phyloP scores from a whole-genome alignment of 2,329 filamentous ascomycete genomes.

The Lasiodiplodia theobromae region DNA sequence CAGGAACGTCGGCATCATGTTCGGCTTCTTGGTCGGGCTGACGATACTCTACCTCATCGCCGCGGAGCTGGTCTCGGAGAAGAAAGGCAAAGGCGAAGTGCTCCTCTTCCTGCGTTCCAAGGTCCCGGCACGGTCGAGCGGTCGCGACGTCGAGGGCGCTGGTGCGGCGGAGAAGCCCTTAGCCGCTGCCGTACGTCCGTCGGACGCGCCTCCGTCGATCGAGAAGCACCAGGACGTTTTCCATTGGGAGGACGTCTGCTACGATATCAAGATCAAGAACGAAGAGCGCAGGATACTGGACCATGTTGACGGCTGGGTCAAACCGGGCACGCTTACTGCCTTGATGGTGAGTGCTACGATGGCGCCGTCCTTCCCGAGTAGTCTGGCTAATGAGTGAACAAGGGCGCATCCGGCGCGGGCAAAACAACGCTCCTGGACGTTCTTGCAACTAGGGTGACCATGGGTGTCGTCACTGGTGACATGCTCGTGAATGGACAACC shows the following conservation, averaged over 20 bases:
- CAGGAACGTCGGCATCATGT: slow-evolving; percentile 48
- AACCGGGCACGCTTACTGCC: slow-evolving; percentile 83
- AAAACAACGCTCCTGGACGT: slow-evolving; percentile 88
- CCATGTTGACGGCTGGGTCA: slow-evolving; percentile 86
- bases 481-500: slow-evolving; percentile 79
- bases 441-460: slow-evolving; percentile 78
- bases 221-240: slow-evolving; percentile 73
- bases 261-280: slow-evolving; percentile 74
- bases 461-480: slow-evolving; percentile 84
- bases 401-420: slow-evolving; percentile 67
- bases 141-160: slow-evolving; percentile 34
- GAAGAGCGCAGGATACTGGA: slow-evolving; percentile 76
- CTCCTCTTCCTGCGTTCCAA: slow-evolving; percentile 43
- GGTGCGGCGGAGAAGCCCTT: no score
- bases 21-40: slow-evolving; percentile 46
- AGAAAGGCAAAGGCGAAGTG: slow-evolving; percentile 54
- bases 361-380: no score
- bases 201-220: slow-evolving; percentile 40
- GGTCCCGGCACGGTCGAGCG: no score
- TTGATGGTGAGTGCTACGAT: slow-evolving; percentile 65
- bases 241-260: slow-evolving; percentile 81
- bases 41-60: slow-evolving; percentile 45
- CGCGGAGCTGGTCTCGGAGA: slow-evolving; percentile 48
- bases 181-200: neutral
- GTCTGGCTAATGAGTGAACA: no score